Base-by-base conservation (phyloP, 2,329 filamentous ascomycete species). In the Tolypocladium sp. region DNA sequence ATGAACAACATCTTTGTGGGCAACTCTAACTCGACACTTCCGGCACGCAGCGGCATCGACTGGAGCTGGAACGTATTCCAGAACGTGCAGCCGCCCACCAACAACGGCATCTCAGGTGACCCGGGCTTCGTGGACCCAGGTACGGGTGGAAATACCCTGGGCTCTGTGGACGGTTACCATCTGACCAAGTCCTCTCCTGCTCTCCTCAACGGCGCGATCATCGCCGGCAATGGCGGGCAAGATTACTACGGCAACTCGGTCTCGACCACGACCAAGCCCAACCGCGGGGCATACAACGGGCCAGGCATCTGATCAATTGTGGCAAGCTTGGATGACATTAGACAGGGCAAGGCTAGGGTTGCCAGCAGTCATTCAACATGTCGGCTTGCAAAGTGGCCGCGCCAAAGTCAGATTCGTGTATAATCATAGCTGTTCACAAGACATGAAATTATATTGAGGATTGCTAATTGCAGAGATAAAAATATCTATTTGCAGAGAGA, bases 1-100 rank as follows among this genome's bases (percentile, higher is more conserved):
- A 63, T 56, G n/a, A 68, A 68, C 57, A 68, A 68, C 56, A 67
- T 68, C 57, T 64, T 66, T 56, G 65, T 68, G 17, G 66, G 66
- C 17, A 65, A 62, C 33, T 57, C 42, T 22, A 58, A 64, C 35
- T 63, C 66, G 4, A 53, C 57, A 13, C 60, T 68, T 17, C 65
- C 66, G 1, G 58, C 38, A 2, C 46, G 62, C 9, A 58, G 54
- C 22, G 61, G 58, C 6, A 63, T 67, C 54, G 49, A 56, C 13
- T 68, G 66, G 66, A 41, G 57, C 15, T 58, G 58, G 57, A 68
- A 68, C 41, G 42, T 68, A n/a, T 68, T 68, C 49, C 60, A 67
- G 13, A 59, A 62, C 15, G 56, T 66, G 25, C 35, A 25, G n/a
- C 60, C 17, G 4, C 63, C 63, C 0, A 63, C 61, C 0, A 30